Base-by-base conservation (phyloP, 768 basidiomycete genomes). In the Rossbeevera mucosa region DNA sequence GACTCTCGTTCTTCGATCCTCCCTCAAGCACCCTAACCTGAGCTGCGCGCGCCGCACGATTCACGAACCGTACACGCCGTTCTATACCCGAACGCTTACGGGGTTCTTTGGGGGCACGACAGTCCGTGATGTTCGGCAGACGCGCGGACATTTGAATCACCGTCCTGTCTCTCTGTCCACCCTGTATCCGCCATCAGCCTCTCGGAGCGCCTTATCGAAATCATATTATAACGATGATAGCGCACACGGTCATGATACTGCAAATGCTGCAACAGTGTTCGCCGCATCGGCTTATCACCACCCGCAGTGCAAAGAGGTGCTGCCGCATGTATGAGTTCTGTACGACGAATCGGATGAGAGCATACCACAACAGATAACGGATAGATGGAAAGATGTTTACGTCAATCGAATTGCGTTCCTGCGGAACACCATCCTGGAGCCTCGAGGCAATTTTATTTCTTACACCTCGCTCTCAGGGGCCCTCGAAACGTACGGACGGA, bases 301-400 rank as follows among this genome's bases (percentile, higher is more conserved):
- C 42, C 11, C 24, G 4, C 12, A 25, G 14, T 14, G 22, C 24
- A 43, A 36, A 36, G 33, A 18, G 33, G 33, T 36, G 33, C 33
- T n/a, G 33, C 33, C 33, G 9, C 18, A 18, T 36, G 11, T n/a
- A 18, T 36, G 18, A 36, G 16, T 22, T 43, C n/a, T 18, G 26
- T 16, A 44, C 44, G 12, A 24, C 12, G 42, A 22, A 43, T 43
- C 41, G 41, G 41, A 41, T 41, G 21, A 20, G 40, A 41, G 40
- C n/a, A n/a, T n/a, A n/a, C n/a, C n/a, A n/a, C n/a, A n/a, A 52
- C 42, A 28, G 46, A 55, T 30, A 44, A 20, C 45, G 5, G 44
- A 44, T 43, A 3, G 50, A 53, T 58, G 44, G 56, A 57, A 33
- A 33, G 56, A 14, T 28, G 13, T 7, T 57, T 57, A 57, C 56